Percentiles rank a stretch among this genome's conserved stretches.
Conservation (phyloP, 78 protist genomes). For the Pelomyxa schiedti region DNA sequence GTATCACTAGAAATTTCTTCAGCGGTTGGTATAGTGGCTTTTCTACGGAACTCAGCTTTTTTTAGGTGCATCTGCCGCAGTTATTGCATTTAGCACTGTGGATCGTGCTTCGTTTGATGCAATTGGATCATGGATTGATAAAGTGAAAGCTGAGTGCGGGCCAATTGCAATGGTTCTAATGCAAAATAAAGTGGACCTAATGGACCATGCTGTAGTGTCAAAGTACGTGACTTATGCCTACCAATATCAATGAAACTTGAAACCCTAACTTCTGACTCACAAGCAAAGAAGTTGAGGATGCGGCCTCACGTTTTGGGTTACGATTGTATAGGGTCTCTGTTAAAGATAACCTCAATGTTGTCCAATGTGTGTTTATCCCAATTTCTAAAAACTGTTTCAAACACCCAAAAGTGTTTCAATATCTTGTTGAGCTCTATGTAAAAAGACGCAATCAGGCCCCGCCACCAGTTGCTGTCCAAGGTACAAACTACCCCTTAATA, state of each 20-base stretch:
- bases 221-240: too few relatives aligned
- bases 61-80: slow-evolving; percentile 12
- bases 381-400: too few relatives aligned
- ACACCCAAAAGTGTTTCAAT: too few relatives aligned
- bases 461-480: too few relatives aligned
- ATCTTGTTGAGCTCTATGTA: too few relatives aligned
- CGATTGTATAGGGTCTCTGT: slow-evolving; percentile 21
- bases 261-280: neutral
- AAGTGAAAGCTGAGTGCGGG: slow-evolving; percentile 18
- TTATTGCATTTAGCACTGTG: slow-evolving; percentile 24
- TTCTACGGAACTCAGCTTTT: neutral
- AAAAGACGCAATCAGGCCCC: too few relatives aligned
- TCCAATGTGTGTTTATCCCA: too few relatives aligned
- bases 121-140: slow-evolving; percentile 12
- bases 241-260: neutral
- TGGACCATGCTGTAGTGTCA: slow-evolving; percentile 9
- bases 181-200: slow-evolving; percentile 34
- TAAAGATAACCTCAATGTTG: slow-evolving; percentile 30
- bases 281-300: slow-evolving; percentile 17
- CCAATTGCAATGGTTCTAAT: neutral
- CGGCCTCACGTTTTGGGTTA: slow-evolving; percentile 2
- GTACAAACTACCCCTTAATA: too few relatives aligned
- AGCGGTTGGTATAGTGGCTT: neutral
- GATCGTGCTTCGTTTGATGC: slow-evolving; percentile 36
- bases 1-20: slow-evolving; percentile 18